Evolutionary conservation across 1,284 basidiomycete species (phyloP).

Genomic region (Ceratobasidium sp.): DNA sequence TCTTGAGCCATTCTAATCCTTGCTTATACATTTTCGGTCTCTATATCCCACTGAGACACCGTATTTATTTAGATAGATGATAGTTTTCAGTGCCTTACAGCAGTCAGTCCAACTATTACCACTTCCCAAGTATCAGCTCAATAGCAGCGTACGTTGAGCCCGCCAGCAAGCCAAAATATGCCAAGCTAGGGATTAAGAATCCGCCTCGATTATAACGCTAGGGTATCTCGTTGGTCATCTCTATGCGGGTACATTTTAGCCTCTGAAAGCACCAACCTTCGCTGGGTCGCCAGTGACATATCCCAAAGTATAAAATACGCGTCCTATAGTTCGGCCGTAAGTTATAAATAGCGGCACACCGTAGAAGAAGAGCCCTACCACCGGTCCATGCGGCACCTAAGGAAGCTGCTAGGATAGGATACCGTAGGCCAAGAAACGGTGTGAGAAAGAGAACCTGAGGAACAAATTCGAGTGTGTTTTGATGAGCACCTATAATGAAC

Average conservation of each 20-base stretch:
- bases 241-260: not conserved
- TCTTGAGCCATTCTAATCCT: not conserved
- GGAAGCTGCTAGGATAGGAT: conserved; percentile 17
- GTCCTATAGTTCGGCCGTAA: not conserved
- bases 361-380: not conserved
- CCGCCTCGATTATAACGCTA: conserved; percentile 30
- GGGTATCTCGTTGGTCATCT: not conserved
- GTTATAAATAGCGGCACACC: no score
- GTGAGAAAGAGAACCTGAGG: conserved; percentile 30
- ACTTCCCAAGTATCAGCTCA: conserved; percentile 21
- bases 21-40: not conserved
- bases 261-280: conserved; percentile 6
- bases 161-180: conserved; percentile 16
- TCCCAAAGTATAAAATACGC: conserved; percentile 31
- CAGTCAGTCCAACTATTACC: not conserved
- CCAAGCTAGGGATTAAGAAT: not conserved
- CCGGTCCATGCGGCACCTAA: conserved; percentile 11
- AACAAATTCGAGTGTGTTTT: conserved; percentile 25
- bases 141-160: conserved; percentile 26
- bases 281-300: conserved; percentile 30
- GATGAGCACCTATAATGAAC: conserved; percentile 9
- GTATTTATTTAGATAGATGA: not conserved
- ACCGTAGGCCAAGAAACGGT: conserved; percentile 24
- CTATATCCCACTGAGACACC: not conserved
- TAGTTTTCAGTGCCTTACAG: not conserved